These are phyloP conservation scores for Carex pumila DNA, from an alignment of 176 grass and related monocot genomes.

Conservation along the genomic window DNA sequence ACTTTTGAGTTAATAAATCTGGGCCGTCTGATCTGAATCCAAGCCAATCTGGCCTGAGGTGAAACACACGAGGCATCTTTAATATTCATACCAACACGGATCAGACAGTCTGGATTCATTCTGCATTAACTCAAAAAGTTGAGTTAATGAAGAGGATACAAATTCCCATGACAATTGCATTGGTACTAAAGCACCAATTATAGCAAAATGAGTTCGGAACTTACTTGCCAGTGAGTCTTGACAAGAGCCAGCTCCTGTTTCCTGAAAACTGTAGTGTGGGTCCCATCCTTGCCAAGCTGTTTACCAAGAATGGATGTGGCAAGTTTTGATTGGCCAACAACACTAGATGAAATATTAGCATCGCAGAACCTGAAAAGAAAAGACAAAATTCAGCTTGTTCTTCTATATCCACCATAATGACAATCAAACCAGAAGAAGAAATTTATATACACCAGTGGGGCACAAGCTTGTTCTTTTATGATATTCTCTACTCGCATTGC, in stretches of 20 bases:
- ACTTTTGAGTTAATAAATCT: too few relatives aligned
- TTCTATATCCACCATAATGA: not conserved
- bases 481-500: not conserved
- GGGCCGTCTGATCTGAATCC: too few relatives aligned
- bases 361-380: slow-evolving; percentile 48
- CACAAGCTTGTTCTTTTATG: not conserved
- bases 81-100: too few relatives aligned
- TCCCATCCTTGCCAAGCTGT: slow-evolving; percentile 32
- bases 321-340: slow-evolving; percentile 31
- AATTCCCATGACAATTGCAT: not conserved
- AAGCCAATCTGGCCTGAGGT: too few relatives aligned
- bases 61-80: too few relatives aligned
- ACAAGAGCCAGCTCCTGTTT: slow-evolving; percentile 76
- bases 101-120: too few relatives aligned
- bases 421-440: not conserved
- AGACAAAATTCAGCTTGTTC: not conserved
- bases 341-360: slow-evolving; percentile 27
- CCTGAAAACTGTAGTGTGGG: slow-evolving; percentile 58
- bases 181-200: not conserved
- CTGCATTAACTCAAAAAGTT: too few relatives aligned
- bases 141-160: too few relatives aligned
- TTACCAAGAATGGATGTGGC: slow-evolving; percentile 23
- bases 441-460: not conserved
- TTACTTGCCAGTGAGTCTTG: slow-evolving; percentile 91
- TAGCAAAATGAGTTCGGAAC: not conserved